Conservation (phyloP, 164 flowering plant genomes). For the Macadamia tetraphylla region DNA sequence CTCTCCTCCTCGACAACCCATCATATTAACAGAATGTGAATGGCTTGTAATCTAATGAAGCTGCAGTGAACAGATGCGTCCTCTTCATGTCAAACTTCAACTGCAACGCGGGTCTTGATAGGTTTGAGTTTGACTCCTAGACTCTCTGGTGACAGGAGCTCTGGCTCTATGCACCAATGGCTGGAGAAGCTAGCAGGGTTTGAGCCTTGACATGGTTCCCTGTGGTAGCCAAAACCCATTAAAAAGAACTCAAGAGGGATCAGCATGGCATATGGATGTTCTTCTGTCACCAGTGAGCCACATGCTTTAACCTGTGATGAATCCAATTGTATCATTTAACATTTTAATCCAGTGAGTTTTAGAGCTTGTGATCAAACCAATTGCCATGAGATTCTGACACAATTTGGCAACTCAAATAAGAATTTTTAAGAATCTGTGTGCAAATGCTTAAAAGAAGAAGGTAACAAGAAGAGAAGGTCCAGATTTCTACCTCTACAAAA, state of each 20-base stretch:
- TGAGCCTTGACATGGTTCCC: slow-evolving; percentile 33
- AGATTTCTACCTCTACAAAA: slow-evolving; percentile 61
- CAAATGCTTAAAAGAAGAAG: too few relatives aligned
- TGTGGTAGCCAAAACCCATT: slow-evolving; percentile 59
- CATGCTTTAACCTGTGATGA: slow-evolving; percentile 66
- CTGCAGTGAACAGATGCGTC: not conserved
- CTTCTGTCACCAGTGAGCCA: slow-evolving; percentile 87
- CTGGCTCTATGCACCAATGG: slow-evolving; percentile 66
- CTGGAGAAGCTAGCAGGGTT: slow-evolving; percentile 47
- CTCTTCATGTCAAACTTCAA: slow-evolving; percentile 4
- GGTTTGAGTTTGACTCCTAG: slow-evolving; percentile 85
- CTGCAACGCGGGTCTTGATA: slow-evolving; percentile 44
- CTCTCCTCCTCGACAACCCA: too few relatives aligned
- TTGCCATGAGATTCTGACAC: too few relatives aligned
- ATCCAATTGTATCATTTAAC: too few relatives aligned
- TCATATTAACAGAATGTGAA: too few relatives aligned
- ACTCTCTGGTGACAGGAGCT: slow-evolving; percentile 83
- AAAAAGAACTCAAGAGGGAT: slow-evolving; percentile 77
- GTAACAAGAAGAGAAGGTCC: not conserved
- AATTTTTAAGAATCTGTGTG: too few relatives aligned
- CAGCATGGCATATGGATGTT: slow-evolving; percentile 87
- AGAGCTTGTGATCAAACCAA: too few relatives aligned
- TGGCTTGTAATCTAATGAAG: too few relatives aligned
- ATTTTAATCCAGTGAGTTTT: too few relatives aligned
- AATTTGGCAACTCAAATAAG: too few relatives aligned